Percentiles rank a stretch among this genome's conserved stretches.
Evolutionary conservation across 1,139 yeast species (phyloP).

Genomic region (Scheffersomyces segobiensis): DNA sequence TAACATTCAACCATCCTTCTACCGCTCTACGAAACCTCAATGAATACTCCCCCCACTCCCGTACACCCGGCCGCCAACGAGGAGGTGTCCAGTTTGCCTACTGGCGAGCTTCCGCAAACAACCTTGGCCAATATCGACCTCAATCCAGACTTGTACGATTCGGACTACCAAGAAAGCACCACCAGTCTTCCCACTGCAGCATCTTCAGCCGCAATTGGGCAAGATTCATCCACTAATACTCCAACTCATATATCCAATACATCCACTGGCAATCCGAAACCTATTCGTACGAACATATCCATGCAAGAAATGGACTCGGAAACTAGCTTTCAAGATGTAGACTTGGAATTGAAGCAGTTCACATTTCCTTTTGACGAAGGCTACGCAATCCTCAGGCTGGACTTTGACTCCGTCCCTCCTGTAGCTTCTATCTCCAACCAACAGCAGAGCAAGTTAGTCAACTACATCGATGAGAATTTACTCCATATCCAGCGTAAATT

Average conservation of each 20-base stretch:
- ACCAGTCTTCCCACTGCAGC: background rate
- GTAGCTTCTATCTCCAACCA: conserved; percentile 4
- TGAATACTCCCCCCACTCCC: conserved; percentile 44
- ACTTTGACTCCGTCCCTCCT: conserved; percentile 8
- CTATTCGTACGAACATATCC: background rate
- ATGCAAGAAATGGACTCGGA: conserved; percentile 4
- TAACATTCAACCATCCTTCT: background rate
- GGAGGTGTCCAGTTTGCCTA: conserved; percentile 35
- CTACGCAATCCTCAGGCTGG: conserved; percentile 14
- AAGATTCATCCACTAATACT: background rate
- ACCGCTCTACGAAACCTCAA: background rate
- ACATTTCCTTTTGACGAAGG: conserved; percentile 33
- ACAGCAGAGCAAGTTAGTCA: conserved; percentile 60
- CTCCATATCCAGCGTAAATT: conserved; percentile 61
- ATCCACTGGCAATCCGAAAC: background rate
- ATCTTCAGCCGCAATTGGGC: background rate
- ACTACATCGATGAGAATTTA: conserved; percentile 60
- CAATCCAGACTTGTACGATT: conserved; percentile 41
- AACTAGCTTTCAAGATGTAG: conserved; percentile 12
- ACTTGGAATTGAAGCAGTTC: conserved; percentile 14
- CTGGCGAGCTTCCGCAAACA: conserved; percentile 23
- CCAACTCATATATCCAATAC: background rate
- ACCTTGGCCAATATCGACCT: conserved; percentile 31
- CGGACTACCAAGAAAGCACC: background rate
- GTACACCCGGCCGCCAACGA: conserved; percentile 48